A percentile compares a stretch with the other conserved stretches of the same genome.
phyloP scores from a whole-genome alignment of 2,329 filamentous ascomycete genomes.

The Clarireedia paspali region DNA sequence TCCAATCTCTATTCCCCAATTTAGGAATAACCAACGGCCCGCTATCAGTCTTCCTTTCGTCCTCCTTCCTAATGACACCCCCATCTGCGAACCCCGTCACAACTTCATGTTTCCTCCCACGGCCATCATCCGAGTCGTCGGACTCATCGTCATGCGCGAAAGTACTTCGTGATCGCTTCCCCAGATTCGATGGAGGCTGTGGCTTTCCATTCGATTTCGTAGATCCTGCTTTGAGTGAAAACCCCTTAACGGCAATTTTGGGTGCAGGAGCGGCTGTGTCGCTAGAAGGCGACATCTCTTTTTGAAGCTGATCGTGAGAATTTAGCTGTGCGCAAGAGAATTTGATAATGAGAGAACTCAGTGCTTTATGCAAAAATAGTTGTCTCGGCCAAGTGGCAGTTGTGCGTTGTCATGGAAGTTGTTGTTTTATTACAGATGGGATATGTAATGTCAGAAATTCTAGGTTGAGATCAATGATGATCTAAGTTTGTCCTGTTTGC shows the following conservation, averaged over 20 bases:
- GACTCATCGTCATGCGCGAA: slow-evolving; percentile 52
- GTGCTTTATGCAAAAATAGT: background rate
- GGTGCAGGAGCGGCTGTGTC: slow-evolving; percentile 17
- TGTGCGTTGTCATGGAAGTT: too few species aligned
- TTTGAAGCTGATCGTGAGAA: background rate
- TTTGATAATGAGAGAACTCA: background rate
- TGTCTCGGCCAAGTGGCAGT: background rate
- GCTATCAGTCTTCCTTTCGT: slow-evolving; percentile 23
- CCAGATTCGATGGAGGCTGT: slow-evolving; percentile 25
- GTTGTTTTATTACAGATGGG: too few species aligned
- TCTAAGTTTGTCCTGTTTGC: too few species aligned
- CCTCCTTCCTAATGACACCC: slow-evolving; percentile 33
- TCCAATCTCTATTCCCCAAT: slow-evolving; percentile 56
- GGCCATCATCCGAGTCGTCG: slow-evolving; percentile 39
- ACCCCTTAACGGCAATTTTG: slow-evolving; percentile 30
- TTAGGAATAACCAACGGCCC: slow-evolving; percentile 48
- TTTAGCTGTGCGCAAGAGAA: background rate
- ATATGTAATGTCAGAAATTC: too few species aligned
- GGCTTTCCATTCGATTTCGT: slow-evolving; percentile 23
- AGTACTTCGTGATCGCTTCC: slow-evolving; percentile 36
- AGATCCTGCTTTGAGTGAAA: slow-evolving; percentile 32
- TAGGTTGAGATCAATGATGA: too few species aligned
- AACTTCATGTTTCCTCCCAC: slow-evolving; percentile 33
- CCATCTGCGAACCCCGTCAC: slow-evolving; percentile 45
- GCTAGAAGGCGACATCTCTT: slow-evolving; percentile 22